These are phyloP conservation scores for Aspergillus sp. DNA, from an alignment of 2,329 filamentous ascomycete species.

Conservation along the genomic window DNA sequence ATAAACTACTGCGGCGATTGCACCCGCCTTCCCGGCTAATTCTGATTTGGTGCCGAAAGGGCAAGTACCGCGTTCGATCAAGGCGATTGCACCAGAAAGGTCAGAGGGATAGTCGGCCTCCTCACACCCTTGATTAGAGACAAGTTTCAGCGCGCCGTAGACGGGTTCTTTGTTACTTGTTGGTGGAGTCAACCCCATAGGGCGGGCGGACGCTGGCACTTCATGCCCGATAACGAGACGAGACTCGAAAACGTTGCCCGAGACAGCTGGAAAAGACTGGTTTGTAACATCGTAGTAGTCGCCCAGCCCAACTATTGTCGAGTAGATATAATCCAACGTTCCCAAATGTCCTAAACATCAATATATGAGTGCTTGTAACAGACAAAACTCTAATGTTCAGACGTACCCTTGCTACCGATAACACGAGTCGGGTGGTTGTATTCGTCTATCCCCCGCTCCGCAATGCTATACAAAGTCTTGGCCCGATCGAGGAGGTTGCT, in stretches of 20 bases:
- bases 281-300: constrained; percentile 37
- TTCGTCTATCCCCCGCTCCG: constrained; percentile 58
- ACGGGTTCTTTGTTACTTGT: constrained; percentile 26
- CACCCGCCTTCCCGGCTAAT: constrained; percentile 68
- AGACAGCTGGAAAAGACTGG: constrained; percentile 62
- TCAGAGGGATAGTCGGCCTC: constrained; percentile 60
- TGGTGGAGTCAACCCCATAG: constrained; percentile 66
- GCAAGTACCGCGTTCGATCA: constrained; percentile 69
- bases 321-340: constrained; percentile 63
- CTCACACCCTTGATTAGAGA: constrained; percentile 63
- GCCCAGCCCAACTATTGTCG: constrained; percentile 45
- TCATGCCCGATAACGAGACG: constrained; percentile 58
- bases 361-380: neutral
- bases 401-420: constrained; percentile 63
- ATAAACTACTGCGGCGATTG: constrained; percentile 70
- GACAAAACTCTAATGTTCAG: neutral
- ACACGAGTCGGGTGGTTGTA: constrained; percentile 70
- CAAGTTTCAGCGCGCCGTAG: constrained; percentile 52
- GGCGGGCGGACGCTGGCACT: constrained; percentile 52
- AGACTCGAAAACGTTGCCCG: constrained; percentile 61
- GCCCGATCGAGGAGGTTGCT: constrained; percentile 60
- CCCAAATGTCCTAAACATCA: constrained; percentile 54
- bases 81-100: constrained; percentile 64
- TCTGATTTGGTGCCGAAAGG: constrained; percentile 70
- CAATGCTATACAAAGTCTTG: constrained; percentile 62